Base-by-base conservation (phyloP, 208 protist genomes). In the Leishmania gerbilli region DNA sequence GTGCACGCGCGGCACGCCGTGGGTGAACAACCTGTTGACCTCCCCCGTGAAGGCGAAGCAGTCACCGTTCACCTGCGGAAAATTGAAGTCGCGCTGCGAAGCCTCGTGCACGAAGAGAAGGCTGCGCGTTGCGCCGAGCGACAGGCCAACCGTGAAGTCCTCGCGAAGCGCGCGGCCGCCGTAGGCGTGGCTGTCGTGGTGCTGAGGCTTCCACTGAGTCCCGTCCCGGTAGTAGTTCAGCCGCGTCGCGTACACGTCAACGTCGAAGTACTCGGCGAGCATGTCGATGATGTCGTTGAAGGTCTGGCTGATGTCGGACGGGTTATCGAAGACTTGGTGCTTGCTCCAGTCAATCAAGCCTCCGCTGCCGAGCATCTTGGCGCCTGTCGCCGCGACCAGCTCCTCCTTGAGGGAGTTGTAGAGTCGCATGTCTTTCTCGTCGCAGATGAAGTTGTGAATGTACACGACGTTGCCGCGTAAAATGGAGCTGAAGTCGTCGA, bases 161-260 rank as follows among this genome's bases (percentile, higher is more conserved):
- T 98, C 95, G 3, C 90, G 80, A 49, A 91, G 65, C 9, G 79
- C 85, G 34, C 90, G 80, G 1, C 88, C 93, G 67, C 89, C 95
- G 80, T 98, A 98, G 19, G 96, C 95, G 87, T 98, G 96, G 81
- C 93, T 97, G 90, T 98, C 96, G 79, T 98, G 94, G 79, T 98
- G 96, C 86, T 97, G 95, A 56, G 96, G 95, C 86, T 98, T 98
- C 96, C 96, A 98, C 78, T 97, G 93, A 0, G 89, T 90, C 1
- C 94, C 94, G 76, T 98, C 93, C 9, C 92, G 90, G 85, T 98
- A 98, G 83, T 97, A 98, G 79, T 98, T 98, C 56, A 98, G 88
- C 37, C 96, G 87, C 15, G 93, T 96, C 24, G 95, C 95, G 88
- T 97, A 98, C 62, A 97, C 90, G 34, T 98, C 95, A 2, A 97